A percentile compares a stretch with the other conserved stretches of the same genome.
Evolutionary conservation across 805 yeast species (phyloP).

Genomic region (Kodamaea jinghongensis): DNA sequence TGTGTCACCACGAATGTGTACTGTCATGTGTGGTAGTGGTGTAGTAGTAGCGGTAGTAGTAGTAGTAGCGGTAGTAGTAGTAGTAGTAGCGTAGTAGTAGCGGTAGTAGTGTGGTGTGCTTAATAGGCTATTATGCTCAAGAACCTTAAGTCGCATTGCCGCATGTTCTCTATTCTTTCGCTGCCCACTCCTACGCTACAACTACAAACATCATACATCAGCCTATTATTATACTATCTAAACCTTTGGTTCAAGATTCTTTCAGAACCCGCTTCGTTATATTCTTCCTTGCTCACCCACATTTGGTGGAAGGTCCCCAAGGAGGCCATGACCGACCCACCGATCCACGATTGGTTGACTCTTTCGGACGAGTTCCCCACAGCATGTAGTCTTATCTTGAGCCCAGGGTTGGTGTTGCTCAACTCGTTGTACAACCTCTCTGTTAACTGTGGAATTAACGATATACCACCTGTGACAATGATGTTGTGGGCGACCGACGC

Average conservation of each 20-base stretch:
- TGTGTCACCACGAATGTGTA: too few species aligned
- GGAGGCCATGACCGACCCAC: slow-evolving; percentile 84
- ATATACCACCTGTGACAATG: slow-evolving; percentile 80
- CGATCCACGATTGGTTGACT: slow-evolving; percentile 82
- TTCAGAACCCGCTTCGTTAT: slow-evolving; percentile 84
- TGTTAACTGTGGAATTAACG: slow-evolving; percentile 76
- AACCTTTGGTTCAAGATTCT: slow-evolving; percentile 78
- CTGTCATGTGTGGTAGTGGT: too few species aligned
- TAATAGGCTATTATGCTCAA: too few species aligned
- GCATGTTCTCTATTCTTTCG: too few species aligned
- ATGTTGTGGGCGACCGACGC: slow-evolving; percentile 87
- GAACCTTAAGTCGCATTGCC: too few species aligned
- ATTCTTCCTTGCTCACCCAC: slow-evolving; percentile 88
- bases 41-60: too few species aligned
- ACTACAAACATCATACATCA: too few species aligned
- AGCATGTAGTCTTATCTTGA: slow-evolving; percentile 80
- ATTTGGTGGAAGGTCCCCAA: slow-evolving; percentile 92
- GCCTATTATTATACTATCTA: too few species aligned
- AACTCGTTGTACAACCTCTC: slow-evolving; percentile 75
- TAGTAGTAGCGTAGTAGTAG: too few species aligned
- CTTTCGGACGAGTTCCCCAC: slow-evolving; percentile 78
- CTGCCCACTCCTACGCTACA: too few species aligned
- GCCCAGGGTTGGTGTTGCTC: slow-evolving; percentile 69
- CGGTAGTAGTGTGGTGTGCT: too few species aligned
- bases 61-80: too few species aligned